These are phyloP conservation scores for Yamadazyma taylorii DNA, from an alignment of 1,139 yeast species.

Conservation along the genomic window DNA sequence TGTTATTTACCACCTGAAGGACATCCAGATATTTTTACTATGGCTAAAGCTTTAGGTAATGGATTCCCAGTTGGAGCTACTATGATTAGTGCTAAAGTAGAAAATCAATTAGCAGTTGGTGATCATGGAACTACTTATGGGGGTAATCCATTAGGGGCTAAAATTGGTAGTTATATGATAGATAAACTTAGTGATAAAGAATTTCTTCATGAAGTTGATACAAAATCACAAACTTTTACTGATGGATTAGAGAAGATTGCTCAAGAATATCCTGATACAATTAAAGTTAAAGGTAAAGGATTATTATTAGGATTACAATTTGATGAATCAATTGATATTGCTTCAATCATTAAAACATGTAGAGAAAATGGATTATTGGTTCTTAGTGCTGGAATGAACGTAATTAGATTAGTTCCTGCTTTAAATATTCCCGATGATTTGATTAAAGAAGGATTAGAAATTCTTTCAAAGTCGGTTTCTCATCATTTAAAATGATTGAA, in stretches of 20 bases:
- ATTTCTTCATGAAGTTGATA: slow-evolving; percentile 59
- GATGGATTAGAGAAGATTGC: slow-evolving; percentile 53
- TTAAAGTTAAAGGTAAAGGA: slow-evolving; percentile 83
- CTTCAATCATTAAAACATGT: slow-evolving; percentile 63
- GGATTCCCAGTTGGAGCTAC: slow-evolving; percentile 99
- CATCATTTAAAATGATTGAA: slow-evolving; percentile 5
- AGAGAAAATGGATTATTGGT: slow-evolving; percentile 78
- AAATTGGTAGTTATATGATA: slow-evolving; percentile 76
- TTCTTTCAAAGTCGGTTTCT: slow-evolving; percentile 43
- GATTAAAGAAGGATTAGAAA: slow-evolving; percentile 66
- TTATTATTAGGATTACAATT: slow-evolving; percentile 83
- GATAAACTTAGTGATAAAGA: slow-evolving; percentile 60
- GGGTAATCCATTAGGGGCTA: slow-evolving; percentile 90
- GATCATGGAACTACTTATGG: slow-evolving; percentile 99
- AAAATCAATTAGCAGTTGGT: slow-evolving; percentile 72
- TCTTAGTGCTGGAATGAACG: slow-evolving; percentile 89
- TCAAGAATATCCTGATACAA: slow-evolving; percentile 57
- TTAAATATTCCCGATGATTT: slow-evolving; percentile 73
- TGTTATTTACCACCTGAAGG: slow-evolving; percentile 68
- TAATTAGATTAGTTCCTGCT: slow-evolving; percentile 89
- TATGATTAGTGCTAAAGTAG: slow-evolving; percentile 78
- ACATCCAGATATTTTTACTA: slow-evolving; percentile 90
- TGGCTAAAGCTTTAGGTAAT: slow-evolving; percentile 95
- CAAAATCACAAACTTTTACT: slow-evolving; percentile 56
- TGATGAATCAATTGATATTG: slow-evolving; percentile 53